Evolutionary conservation across 2,329 filamentous ascomycete genomes (phyloP), one percentile per base, ranked within the genome.

Genomic region (Calonectria crousiana): DNA sequence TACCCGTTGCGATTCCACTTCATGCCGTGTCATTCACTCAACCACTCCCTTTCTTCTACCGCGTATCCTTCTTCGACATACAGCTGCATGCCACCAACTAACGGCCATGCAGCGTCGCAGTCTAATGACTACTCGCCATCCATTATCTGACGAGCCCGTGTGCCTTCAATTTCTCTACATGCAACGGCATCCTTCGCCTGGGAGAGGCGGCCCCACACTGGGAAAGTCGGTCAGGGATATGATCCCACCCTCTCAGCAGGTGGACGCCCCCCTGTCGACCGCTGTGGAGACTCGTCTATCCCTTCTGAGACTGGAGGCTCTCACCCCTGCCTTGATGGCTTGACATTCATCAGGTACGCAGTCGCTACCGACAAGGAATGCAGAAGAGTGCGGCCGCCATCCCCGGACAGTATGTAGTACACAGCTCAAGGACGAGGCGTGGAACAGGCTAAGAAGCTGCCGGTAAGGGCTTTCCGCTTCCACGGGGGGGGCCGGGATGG

Each of bases 141-240:
- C 69, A 75, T 68, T 69, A 78, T 81, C 78, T 81, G 79, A 78
- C 79, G 77, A 81, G 79, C 74, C 77, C 76, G 72, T 75, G 79
- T 76, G 74, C 79, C 80, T 81, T 74, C 78, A 81, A 82, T 81
- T 78, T 81, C 80, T 81, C 72, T 75, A 75, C 74, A 75, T 81
- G 79, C 78, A 81, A 72, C 75, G 75, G 75, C 78, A 81, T 82
- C 81, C 81, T 82, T 82, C 80, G 78, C 76, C 75, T 80, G 77
- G 69, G 66, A 74, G 74, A 72, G 74, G 49, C 65, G 66, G 68
- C 75, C 53, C 80, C 80, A 81, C 78, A 67, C 41, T 73, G 74
- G 68, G 77, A 82, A 81, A 81, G 80, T 82, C 81, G 81, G 81
- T 81, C 81, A 82, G 80, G 81, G 81, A 81, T 82, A 72, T 76